Evolutionary conservation across 768 basidiomycete species (phyloP), one percentile per base, ranked within the genome.

Genomic region (Botryobasidium botryosum): DNA sequence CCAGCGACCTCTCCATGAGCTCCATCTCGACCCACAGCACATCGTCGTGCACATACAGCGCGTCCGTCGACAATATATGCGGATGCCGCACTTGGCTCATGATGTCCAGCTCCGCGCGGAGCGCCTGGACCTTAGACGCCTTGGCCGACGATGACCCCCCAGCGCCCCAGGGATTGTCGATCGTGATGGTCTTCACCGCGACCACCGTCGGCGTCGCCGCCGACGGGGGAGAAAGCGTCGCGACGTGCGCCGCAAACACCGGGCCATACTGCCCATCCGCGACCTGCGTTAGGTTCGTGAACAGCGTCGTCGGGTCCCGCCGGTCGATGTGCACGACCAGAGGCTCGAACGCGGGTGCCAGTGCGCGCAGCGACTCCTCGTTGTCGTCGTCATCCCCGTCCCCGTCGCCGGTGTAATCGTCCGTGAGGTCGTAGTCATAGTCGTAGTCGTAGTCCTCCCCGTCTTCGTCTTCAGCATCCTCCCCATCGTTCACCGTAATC

Each of bases 21-120:
- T 86, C 83, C 85, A 88, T 88, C 50, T 77, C 65, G 40, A 88
- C 77, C 85, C 85, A 88, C 29, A 88, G 59, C 47, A 75, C 70
- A 50, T 74, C 72, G 46, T 75, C 76, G 27, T 18, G 18, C 51
- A 43, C 65, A 69, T 65, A 6, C 70, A 70, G 1, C 74, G 72
- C 40, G 15, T 21, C 40, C 23, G 40, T 42, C 8, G 20, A 13
- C 23, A 42, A 21, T 26, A 42, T 31, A 31, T 42, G 20, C 40
- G 8, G 13, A 21, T 42, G 40, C 15, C 40, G 40, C 15, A 42
- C 40, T 26, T 42, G 8, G 12, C 0, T 66, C 46, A 47, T 43
- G 38, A 44, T 28, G 3, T n/a, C 21, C 12, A 46, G 12, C 40
- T 47, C 40, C 5, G n/a, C 23, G 31, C 28, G 26, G 18, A 40